phyloP scores from a whole-genome alignment of 2,329 filamentous ascomycete species.

The Ceratocystis cubensis region DNA sequence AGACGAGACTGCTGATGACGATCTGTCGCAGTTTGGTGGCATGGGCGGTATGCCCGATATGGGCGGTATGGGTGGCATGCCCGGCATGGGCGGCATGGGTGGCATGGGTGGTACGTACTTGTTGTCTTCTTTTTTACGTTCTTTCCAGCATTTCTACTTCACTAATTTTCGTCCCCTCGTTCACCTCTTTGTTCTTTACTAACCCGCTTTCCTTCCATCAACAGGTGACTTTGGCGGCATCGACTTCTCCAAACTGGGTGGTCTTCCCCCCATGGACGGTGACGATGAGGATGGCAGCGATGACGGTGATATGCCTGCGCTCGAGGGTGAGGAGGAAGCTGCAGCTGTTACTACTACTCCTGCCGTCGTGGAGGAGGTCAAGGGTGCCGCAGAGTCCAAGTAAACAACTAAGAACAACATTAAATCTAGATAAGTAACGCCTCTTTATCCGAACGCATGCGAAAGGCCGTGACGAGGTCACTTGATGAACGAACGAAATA shows the following conservation, averaged over 20 bases:
- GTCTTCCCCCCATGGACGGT: conserved; percentile 30
- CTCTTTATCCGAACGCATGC: neutral
- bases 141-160: no score
- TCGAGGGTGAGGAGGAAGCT: conserved; percentile 45
- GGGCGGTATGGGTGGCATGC: conserved; percentile 32
- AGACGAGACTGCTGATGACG: conserved; percentile 76
- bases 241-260: conserved; percentile 82
- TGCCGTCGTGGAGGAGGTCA: conserved; percentile 10
- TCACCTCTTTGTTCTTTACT: neutral
- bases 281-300: conserved; percentile 45
- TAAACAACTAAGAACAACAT: conserved; percentile 5
- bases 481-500: neutral
- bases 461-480: neutral
- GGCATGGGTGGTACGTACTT: conserved; percentile 43
- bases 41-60: conserved; percentile 49
- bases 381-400: conserved; percentile 7
- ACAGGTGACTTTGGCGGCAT: conserved; percentile 67
- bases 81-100: conserved; percentile 44
- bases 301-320: conserved; percentile 67
- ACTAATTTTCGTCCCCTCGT: neutral
- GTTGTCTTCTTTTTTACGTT: neutral
- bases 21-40: conserved; percentile 54
- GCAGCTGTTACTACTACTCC: conserved; percentile 14
- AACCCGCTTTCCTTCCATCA: neutral
- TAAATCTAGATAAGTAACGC: conserved; percentile 7